A percentile compares a stretch with the other conserved stretches of the same genome.
phyloP scores from a whole-genome alignment of 2,329 filamentous ascomycete genomes.

The Chaetothyriales sp. region DNA sequence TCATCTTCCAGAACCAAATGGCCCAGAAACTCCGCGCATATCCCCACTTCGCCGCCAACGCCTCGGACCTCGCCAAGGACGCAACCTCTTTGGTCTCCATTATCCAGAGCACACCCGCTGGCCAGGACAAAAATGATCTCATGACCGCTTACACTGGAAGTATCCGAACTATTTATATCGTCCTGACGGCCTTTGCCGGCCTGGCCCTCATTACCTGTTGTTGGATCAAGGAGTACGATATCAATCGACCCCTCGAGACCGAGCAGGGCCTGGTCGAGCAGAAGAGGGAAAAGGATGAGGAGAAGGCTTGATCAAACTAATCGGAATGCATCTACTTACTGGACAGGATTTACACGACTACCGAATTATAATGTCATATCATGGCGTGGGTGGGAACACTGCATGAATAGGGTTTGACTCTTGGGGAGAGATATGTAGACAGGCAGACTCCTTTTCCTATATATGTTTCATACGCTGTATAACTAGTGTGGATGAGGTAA shows the following conservation, averaged over 20 bases:
- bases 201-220: conserved; percentile 27
- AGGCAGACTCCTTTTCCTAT: no score
- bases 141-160: conserved; percentile 42
- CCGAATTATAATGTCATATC: no score
- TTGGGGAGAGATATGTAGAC: no score
- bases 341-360: no score
- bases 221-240: conserved; percentile 37
- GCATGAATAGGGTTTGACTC: no score
- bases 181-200: conserved; percentile 42
- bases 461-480: no score
- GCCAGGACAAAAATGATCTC: conserved; percentile 28
- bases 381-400: no score
- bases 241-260: conserved; percentile 36
- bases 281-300: conserved; percentile 5
- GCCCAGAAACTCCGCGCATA: conserved; percentile 36
- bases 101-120: conserved; percentile 41
- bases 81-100: conserved; percentile 46
- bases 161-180: conserved; percentile 42
- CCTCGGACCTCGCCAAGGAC: conserved; percentile 40
- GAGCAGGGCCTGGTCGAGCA: conserved; percentile 38
- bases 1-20: conserved; percentile 56
- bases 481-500: no score
- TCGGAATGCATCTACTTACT: no score
- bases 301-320: not conserved
- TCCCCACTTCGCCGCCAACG: conserved; percentile 35